These are phyloP conservation scores for Fusarium sp. DNA, from an alignment of 2,329 filamentous ascomycete species.

Conservation along the genomic window DNA sequence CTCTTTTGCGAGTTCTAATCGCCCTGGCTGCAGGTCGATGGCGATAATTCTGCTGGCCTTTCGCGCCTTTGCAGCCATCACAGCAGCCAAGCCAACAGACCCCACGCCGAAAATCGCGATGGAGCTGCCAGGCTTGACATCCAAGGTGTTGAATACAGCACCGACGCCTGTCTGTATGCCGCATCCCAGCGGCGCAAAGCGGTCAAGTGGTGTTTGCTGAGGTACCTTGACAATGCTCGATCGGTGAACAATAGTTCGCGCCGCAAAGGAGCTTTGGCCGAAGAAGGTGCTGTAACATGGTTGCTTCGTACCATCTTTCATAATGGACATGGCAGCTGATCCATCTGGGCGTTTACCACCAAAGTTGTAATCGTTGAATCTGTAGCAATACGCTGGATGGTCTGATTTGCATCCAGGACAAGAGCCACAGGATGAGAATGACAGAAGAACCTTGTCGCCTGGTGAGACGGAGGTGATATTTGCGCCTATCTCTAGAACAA, in stretches of 20 bases:
- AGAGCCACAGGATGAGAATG: conserved; percentile 5
- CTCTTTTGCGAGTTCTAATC: conserved; percentile 10
- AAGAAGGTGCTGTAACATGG: conserved; percentile 19
- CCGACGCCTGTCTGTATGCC: conserved; percentile 29
- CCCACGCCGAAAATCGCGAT: conserved; percentile 21
- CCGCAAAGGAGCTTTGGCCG: conserved; percentile 28
- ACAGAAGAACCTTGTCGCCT: conserved; percentile 24
- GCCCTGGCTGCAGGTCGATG: neutral
- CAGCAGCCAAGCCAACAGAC: conserved; percentile 13
- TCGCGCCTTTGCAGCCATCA: conserved; percentile 22
- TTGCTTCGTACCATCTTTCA: neutral
- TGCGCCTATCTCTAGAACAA: conserved; percentile 11
- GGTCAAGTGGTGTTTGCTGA: neutral
- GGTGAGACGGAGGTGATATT: neutral
- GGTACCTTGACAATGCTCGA: conserved; percentile 19
- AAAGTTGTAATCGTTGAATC: conserved; percentile 14
- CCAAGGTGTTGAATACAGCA: conserved; percentile 5
- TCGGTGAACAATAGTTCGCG: conserved; percentile 1
- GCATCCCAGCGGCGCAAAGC: conserved; percentile 24
- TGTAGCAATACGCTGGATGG: conserved; percentile 24
- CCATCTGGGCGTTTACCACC: conserved; percentile 13
- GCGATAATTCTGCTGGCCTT: conserved; percentile 4
- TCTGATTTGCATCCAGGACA: conserved; percentile 7
- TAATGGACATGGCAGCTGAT: neutral
- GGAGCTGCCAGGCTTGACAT: conserved; percentile 9